Base-by-base conservation (phyloP, 495 filamentous ascomycete species). In the Xylaria venustula region DNA sequence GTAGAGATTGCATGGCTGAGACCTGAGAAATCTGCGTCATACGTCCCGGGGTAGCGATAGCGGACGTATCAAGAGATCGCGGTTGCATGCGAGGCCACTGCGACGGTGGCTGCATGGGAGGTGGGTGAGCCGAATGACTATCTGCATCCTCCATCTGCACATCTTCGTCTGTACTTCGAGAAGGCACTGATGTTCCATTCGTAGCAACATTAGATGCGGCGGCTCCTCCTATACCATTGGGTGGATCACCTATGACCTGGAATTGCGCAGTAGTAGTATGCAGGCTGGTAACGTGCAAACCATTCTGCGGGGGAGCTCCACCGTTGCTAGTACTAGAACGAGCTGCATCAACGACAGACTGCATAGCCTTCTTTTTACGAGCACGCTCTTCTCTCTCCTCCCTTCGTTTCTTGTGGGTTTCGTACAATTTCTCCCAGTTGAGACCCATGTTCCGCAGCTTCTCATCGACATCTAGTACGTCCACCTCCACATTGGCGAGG, bases 401-500 rank as follows among this genome's bases (percentile, higher is more conserved):
- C 60, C 83, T 81, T 53, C 91, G 82, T 66, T 86, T 82, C 60
- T 87, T 67, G 67, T 97, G 90, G 49, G 91, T 83, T n/a, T 80
- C 65, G 70, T 91, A 93, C 2, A 90, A 78, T 11, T 86, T 80
- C 28, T 77, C 81, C 62, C 71, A 67, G 49, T 79, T 67, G 19
- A 73, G 64, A 15, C 68, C 58, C 41, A 54, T 59, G 5, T 61
- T 53, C 23, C 19, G 67, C 44, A 93, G 87, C 20, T 86, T 81
- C 34, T 79, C 77, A 58, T 87, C 84, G 36, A 96, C 86, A 26
- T 81, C 82, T 14, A 81, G 79, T 60, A 97, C 85, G 71, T 97
- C 94, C 14, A 98, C 92, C 65, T 96, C 92, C 2, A 95, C 91
- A 69, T 97, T 97, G 15, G 91, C 85, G 3, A 90, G 75, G 47